Percentiles rank a stretch among this genome's conserved stretches.
phyloP scores from a whole-genome alignment of 2,329 filamentous ascomycete genomes.

The Calonectria leucothoes region DNA sequence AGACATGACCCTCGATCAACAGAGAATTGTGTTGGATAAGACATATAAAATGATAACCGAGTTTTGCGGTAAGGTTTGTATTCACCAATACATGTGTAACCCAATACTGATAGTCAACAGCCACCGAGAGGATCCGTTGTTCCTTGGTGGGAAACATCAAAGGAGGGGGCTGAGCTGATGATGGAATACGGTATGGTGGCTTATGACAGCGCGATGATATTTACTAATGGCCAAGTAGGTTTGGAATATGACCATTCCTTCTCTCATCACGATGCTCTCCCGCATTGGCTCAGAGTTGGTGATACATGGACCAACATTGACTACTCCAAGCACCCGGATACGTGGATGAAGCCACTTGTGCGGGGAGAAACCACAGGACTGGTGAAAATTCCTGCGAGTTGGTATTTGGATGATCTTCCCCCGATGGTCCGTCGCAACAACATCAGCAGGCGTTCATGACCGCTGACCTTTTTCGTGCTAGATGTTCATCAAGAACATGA shows the following conservation, averaged over 20 bases:
- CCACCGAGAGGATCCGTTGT: not conserved
- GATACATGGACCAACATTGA: slow-evolving; percentile 76
- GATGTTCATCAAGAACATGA: slow-evolving; percentile 6
- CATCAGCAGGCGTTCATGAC: not conserved
- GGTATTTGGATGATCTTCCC: not conserved
- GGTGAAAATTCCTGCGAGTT: slow-evolving; percentile 62
- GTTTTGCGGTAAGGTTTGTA: slow-evolving; percentile 68
- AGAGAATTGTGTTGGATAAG: slow-evolving; percentile 79
- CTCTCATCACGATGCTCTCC: slow-evolving; percentile 61
- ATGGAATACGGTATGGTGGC: not conserved
- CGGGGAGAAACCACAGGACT: slow-evolving; percentile 69
- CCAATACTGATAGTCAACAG: not conserved
- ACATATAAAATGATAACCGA: slow-evolving; percentile 78
- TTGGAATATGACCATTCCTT: not conserved
- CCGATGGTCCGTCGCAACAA: not conserved
- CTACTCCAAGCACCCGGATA: slow-evolving; percentile 53
- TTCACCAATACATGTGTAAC: too few species aligned
- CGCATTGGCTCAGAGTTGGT: slow-evolving; percentile 72
- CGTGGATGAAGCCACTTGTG: slow-evolving; percentile 61
- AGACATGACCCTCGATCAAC: slow-evolving; percentile 80
- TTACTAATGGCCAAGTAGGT: not conserved
- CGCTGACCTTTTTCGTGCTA: slow-evolving; percentile 45
- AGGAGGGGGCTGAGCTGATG: not conserved
- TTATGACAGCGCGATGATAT: not conserved
- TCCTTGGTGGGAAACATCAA: not conserved